Conservation (phyloP, 768 basidiomycete genomes). For the Ephemerocybe angulata region DNA sequence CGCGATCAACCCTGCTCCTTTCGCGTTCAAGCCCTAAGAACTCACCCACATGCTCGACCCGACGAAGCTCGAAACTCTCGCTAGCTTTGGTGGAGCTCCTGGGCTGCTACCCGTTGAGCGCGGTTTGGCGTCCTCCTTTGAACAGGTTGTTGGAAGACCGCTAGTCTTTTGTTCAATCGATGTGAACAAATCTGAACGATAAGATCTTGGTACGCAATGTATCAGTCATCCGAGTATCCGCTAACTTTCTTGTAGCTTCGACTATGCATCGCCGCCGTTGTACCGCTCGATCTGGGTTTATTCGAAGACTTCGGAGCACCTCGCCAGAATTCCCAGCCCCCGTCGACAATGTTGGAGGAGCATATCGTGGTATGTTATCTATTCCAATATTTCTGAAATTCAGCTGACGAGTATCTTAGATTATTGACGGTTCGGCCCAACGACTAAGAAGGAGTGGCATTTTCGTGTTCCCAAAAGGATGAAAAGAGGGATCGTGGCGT, state of each 20-base stretch:
- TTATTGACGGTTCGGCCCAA: conserved; percentile 90
- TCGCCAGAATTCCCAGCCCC: too few species aligned
- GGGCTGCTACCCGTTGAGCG: conserved; percentile 50
- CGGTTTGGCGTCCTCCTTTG: conserved; percentile 41
- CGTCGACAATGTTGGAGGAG: conserved; percentile 97
- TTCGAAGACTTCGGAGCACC: conserved; percentile 89
- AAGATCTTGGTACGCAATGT: conserved; percentile 71
- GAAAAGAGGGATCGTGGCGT: conserved; percentile 92
- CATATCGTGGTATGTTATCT: conserved; percentile 62
- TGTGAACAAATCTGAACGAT: conserved; percentile 86
- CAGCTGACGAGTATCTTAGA: conserved; percentile 48
- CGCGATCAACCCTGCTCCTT: conserved; percentile 60
- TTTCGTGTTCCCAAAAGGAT: too few species aligned
- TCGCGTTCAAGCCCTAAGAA: conserved; percentile 64
- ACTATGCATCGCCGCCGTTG: conserved; percentile 84
- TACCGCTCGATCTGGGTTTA: conserved; percentile 90
- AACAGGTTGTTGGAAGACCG: conserved; percentile 56
- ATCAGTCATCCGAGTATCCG: conserved; percentile 2
- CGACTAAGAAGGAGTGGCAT: conserved; percentile 97
- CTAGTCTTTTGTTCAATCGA: conserved; percentile 60
- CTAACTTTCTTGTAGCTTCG: conserved; percentile 65
- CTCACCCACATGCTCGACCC: conserved; percentile 90
- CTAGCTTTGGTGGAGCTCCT: conserved; percentile 66
- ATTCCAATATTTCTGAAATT: background rate
- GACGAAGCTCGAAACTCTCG: conserved; percentile 68